Evolutionary conservation across 768 basidiomycete genomes (phyloP).

Genomic region (Botryobasidium botryosum): DNA sequence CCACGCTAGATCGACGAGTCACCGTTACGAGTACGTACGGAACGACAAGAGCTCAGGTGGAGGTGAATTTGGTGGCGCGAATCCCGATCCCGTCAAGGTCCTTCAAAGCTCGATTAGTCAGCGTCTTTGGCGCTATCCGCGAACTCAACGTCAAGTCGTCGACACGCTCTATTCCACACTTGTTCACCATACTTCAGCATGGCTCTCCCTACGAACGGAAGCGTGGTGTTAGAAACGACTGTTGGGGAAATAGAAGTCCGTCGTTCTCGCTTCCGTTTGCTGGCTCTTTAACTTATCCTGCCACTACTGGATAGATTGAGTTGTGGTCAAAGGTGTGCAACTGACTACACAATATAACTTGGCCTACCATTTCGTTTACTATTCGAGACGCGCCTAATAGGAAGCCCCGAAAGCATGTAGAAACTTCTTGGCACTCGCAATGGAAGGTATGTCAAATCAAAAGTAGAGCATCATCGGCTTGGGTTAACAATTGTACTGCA

Average conservation of each 20-base stretch:
- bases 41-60: too few relatives aligned
- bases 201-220: slow-evolving; percentile 74
- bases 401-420: slow-evolving; percentile 92
- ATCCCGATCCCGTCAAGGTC: too few relatives aligned
- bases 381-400: slow-evolving; percentile 20
- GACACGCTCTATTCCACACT: too few relatives aligned
- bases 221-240: slow-evolving; percentile 78
- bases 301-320: slow-evolving; percentile 48
- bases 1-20: too few relatives aligned
- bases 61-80: too few relatives aligned
- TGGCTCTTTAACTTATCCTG: neutral
- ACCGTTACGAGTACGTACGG: too few relatives aligned
- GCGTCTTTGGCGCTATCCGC: too few relatives aligned
- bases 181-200: too few relatives aligned
- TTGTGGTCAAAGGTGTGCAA: slow-evolving; percentile 69
- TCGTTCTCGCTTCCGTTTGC: neutral
- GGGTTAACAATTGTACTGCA: slow-evolving; percentile 18
- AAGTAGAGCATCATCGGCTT: neutral
- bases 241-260: slow-evolving; percentile 46
- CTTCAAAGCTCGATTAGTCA: too few relatives aligned
- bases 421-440: slow-evolving; percentile 73
- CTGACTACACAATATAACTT: neutral
- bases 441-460: slow-evolving; percentile 53
- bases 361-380: too few relatives aligned
- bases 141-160: too few relatives aligned